Conservation (phyloP, 2,329 filamentous ascomycete genomes). For the Cercospora sp. region DNA sequence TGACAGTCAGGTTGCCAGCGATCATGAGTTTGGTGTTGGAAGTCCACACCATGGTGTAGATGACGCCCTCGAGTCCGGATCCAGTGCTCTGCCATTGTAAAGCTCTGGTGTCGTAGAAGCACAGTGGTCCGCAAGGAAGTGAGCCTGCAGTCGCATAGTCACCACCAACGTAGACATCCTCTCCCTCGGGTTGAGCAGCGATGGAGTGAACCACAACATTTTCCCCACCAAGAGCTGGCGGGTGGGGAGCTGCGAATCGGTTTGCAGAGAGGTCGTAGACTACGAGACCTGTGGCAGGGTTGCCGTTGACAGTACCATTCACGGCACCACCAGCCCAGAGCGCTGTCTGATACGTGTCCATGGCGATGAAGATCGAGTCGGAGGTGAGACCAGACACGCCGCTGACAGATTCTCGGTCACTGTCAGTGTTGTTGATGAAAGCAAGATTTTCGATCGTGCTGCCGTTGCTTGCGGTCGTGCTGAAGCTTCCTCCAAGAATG, state of each 20-base stretch:
- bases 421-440: slow-evolving; percentile 74
- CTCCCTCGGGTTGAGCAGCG: slow-evolving; percentile 66
- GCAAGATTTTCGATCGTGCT: slow-evolving; percentile 75
- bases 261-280: slow-evolving; percentile 72
- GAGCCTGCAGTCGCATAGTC: slow-evolving; percentile 80
- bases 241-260: slow-evolving; percentile 66
- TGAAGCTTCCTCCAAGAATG: slow-evolving; percentile 84
- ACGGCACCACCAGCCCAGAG: slow-evolving; percentile 83
- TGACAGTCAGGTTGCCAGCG: slow-evolving; percentile 72
- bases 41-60: slow-evolving; percentile 74
- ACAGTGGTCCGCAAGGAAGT: slow-evolving; percentile 78
- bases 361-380: slow-evolving; percentile 72
- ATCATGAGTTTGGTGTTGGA: slow-evolving; percentile 70
- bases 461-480: slow-evolving; percentile 66
- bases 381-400: slow-evolving; percentile 69
- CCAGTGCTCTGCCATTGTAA: slow-evolving; percentile 81
- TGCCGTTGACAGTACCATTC: slow-evolving; percentile 66
- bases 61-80: slow-evolving; percentile 67
- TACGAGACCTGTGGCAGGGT: slow-evolving; percentile 69
- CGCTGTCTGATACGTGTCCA: slow-evolving; percentile 66
- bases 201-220: slow-evolving; percentile 76
- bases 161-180: slow-evolving; percentile 82
- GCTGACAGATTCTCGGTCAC: slow-evolving; percentile 46
- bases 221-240: slow-evolving; percentile 70
- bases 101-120: slow-evolving; percentile 69